These are phyloP conservation scores for Oehlia diaphana DNA, from an alignment of 192 early-diverging fungal species.

Conservation along the genomic window DNA sequence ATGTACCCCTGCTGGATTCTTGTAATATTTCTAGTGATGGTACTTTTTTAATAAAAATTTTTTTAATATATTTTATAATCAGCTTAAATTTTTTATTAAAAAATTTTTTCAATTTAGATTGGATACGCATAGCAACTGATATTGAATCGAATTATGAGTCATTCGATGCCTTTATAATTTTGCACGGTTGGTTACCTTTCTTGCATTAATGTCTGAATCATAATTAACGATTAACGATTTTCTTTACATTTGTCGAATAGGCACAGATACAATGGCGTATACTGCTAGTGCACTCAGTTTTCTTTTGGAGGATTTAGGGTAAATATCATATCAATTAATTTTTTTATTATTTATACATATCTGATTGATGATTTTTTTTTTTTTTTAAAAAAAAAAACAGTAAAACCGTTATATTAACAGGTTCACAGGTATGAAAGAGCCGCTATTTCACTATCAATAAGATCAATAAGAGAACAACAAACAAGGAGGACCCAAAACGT, in stretches of 20 bases:
- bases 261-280: conserved; percentile 89
- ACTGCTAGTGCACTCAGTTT: conserved; percentile 89
- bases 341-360: conserved; percentile 12
- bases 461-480: background rate
- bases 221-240: background rate
- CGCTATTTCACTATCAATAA: background rate
- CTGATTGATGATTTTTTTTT: conserved; percentile 1
- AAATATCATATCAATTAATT: conserved; percentile 21
- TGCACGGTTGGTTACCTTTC: conserved; percentile 60
- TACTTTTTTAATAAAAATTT: conserved; percentile 23
- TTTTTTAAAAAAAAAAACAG: conserved; percentile 27
- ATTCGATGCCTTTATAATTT: conserved; percentile 94
- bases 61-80: background rate
- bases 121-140: conserved; percentile 94
- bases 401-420: conserved; percentile 96
- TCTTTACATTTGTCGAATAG: conserved; percentile 27
- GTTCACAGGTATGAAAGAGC: conserved; percentile 70
- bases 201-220: background rate
- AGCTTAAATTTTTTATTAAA: conserved; percentile 33
- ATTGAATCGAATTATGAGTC: conserved; percentile 92
- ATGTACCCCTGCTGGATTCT: conserved; percentile 92
- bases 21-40: conserved; percentile 87
- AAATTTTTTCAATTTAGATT: conserved; percentile 56
- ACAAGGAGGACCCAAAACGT: background rate
- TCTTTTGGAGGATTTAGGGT: conserved; percentile 94